Base-by-base conservation (phyloP, 345 rosid genomes). In the Clausena lansium region DNA sequence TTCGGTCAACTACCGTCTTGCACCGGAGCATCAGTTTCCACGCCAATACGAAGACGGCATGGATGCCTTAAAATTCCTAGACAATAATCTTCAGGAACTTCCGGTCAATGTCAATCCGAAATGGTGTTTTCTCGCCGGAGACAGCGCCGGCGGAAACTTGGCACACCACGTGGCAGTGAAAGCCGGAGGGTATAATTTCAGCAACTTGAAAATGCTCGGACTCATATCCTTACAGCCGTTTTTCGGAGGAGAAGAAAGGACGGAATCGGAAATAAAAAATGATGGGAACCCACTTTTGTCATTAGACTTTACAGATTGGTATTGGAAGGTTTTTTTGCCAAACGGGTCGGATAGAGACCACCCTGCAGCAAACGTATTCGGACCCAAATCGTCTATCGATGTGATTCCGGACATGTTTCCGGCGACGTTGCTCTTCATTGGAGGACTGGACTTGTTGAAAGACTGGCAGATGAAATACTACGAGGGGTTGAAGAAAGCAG, bases 11-110 rank as follows among this genome's bases (percentile, higher is more conserved):
- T 83, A 86, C 80, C 79, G 84, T 2, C 84, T 76, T 45, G 28
- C 87, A 2, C 89, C 86, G 30, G 89, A 86, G 78, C 81, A 84
- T 15, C 73, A 74, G 6, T 84, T 24, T 41, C 89, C 87, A 17
- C 52, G 64, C 38, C 87, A 82, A 47, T 78, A 84, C 71, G 87
- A 82, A 24, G 85, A 86, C 50, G 82, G 84, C 0, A 22, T 68
- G 27, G 58, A 73, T n/a, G 68, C 27, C 27, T 36, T 73, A 5
- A 60, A 73, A 17, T 73, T 73, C 38, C 22, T 73, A 9, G 76
- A 73, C 67, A 61, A 0, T 7, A 28, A 73, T 15, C 19, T 73
- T 17, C 35, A 52, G 0, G 35, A 62, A 6, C 47, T 77, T 7
- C 80, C 78, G 0, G 10, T 61, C 7, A 15, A 1, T n/a, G 70